Conservation (phyloP, 805 yeast genomes). For the Saccharomycopsis sp. region DNA sequence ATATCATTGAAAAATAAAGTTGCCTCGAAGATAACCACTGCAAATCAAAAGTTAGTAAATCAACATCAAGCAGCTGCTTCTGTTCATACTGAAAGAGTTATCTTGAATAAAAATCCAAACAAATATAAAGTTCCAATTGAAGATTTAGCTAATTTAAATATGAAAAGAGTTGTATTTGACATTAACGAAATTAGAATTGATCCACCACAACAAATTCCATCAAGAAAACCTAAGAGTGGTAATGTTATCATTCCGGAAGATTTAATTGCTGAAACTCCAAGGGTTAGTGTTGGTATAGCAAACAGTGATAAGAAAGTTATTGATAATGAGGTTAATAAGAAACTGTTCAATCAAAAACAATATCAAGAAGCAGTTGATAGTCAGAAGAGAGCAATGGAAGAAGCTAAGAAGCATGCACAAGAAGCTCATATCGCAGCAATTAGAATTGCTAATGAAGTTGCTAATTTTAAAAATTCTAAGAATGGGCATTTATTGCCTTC, state of each 20-base stretch:
- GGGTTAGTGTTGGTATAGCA: slow-evolving; percentile 63
- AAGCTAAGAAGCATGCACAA: slow-evolving; percentile 64
- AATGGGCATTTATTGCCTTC: slow-evolving; percentile 23
- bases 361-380: slow-evolving; percentile 52
- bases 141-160: slow-evolving; percentile 27
- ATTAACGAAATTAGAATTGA: slow-evolving; percentile 65
- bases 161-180: slow-evolving; percentile 71
- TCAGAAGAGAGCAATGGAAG: slow-evolving; percentile 46
- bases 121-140: slow-evolving; percentile 31
- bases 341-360: slow-evolving; percentile 38
- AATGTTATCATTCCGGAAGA: slow-evolving; percentile 71
- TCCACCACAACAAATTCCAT: slow-evolving; percentile 94
- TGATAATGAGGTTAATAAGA: slow-evolving; percentile 28
- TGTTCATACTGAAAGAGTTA: slow-evolving; percentile 28
- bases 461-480: slow-evolving; percentile 32
- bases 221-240: slow-evolving; percentile 74
- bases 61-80: slow-evolving; percentile 6
- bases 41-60: too few species aligned
- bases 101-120: slow-evolving; percentile 40
- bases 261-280: slow-evolving; percentile 46
- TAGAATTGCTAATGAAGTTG: slow-evolving; percentile 61
- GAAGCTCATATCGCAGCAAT: slow-evolving; percentile 72
- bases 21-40: slow-evolving; percentile 11
- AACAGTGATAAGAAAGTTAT: slow-evolving; percentile 34
- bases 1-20: slow-evolving; percentile 21